These are phyloP conservation scores for Salix udensis DNA, from an alignment of 345 rosid genomes.

Conservation along the genomic window DNA sequence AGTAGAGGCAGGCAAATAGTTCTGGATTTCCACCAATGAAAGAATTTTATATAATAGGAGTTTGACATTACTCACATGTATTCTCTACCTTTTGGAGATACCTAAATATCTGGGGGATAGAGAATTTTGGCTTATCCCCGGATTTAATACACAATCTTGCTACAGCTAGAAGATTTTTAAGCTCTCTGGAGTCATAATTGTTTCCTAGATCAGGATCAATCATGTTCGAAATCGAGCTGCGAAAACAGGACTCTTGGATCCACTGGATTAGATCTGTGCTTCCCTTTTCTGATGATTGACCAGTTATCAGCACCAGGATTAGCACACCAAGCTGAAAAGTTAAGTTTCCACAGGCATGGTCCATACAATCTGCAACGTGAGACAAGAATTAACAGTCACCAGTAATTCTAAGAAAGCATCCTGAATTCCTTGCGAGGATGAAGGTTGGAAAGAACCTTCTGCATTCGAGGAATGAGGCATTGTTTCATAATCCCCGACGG, in stretches of 20 bases:
- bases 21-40: background rate
- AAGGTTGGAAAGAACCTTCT: constrained; percentile 38
- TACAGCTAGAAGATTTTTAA: constrained; percentile 62
- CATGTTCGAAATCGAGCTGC: constrained; percentile 68
- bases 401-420: background rate
- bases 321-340: constrained; percentile 83
- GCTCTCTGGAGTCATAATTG: constrained; percentile 56
- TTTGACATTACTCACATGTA: background rate
- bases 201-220: constrained; percentile 87
- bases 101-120: constrained; percentile 52
- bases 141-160: constrained; percentile 72
- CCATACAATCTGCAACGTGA: constrained; percentile 36
- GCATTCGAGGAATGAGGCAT: constrained; percentile 34
- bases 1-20: background rate
- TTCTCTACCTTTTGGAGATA: constrained; percentile 56
- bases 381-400: background rate
- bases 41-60: background rate
- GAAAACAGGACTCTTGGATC: constrained; percentile 63
- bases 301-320: constrained; percentile 81
- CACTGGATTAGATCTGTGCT: constrained; percentile 52
- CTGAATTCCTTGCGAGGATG: background rate
- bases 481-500: constrained; percentile 26
- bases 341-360: constrained; percentile 46
- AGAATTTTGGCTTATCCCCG: constrained; percentile 51
- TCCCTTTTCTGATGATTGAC: constrained; percentile 71